Evolutionary conservation across 2,329 filamentous ascomycete species (phyloP).

Genomic region (Aspergillus sp.): DNA sequence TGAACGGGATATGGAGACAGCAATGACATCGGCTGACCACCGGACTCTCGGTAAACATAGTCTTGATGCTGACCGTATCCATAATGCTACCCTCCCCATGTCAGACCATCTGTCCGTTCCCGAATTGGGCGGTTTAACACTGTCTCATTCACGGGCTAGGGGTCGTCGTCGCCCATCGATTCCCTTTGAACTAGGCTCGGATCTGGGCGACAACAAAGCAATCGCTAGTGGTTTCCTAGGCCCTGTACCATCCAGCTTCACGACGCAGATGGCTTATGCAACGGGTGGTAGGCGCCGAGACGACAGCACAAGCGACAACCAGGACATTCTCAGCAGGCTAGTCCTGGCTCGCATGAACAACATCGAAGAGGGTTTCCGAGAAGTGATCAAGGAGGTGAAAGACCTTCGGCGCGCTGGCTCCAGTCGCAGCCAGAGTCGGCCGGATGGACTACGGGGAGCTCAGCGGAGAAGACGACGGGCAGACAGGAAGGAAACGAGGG

Average conservation of each 20-base stretch:
- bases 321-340: conserved; percentile 67
- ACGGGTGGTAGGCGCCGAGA: conserved; percentile 49
- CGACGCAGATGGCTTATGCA: conserved; percentile 69
- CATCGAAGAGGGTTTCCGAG: conserved; percentile 79
- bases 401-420: conserved; percentile 42
- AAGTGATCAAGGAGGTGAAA: conserved; percentile 74
- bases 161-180: conserved; percentile 50
- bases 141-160: conserved; percentile 30
- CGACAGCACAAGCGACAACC: conserved; percentile 43
- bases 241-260: conserved; percentile 64
- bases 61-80: conserved; percentile 36
- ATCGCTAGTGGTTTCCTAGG: conserved; percentile 53
- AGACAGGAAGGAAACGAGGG: conserved; percentile 10
- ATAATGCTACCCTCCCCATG: conserved; percentile 48
- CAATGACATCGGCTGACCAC: conserved; percentile 24
- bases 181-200: conserved; percentile 65
- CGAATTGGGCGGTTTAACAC: conserved; percentile 46
- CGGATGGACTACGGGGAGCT: conserved; percentile 15
- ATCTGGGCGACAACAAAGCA: conserved; percentile 55
- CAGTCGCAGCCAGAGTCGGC: conserved; percentile 19
- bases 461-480: conserved; percentile 17
- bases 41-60: conserved; percentile 37
- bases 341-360: conserved; percentile 88
- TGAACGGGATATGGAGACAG: conserved; percentile 26
- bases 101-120: conserved; percentile 48